A percentile compares a stretch with the other conserved stretches of the same genome.
Evolutionary conservation across 148 eudicot genomes (phyloP).

Genomic region (Suaeda aralocaspica): DNA sequence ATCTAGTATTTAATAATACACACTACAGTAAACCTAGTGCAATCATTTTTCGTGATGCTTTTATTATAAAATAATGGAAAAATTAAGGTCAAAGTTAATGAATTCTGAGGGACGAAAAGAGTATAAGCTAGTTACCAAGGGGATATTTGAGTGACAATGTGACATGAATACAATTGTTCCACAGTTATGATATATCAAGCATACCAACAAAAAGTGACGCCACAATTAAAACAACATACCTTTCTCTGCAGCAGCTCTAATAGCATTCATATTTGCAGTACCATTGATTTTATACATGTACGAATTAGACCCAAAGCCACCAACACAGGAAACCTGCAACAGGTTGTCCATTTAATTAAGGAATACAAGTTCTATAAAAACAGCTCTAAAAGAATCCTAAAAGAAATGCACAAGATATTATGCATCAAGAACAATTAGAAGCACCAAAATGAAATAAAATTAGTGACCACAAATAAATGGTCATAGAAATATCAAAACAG

Average conservation of each 20-base stretch:
- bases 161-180: too few relatives aligned
- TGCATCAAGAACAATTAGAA: neutral
- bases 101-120: too few relatives aligned
- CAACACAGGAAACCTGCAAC: conserved; percentile 88
- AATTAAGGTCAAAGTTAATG: too few relatives aligned
- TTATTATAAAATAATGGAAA: too few relatives aligned
- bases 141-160: too few relatives aligned
- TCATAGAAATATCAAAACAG: neutral
- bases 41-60: too few relatives aligned
- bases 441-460: neutral
- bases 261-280: conserved; percentile 92
- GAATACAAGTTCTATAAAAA: neutral
- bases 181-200: neutral
- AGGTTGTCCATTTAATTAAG: conserved; percentile 3
- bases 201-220: neutral
- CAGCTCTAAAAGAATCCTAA: neutral
- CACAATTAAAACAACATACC: conserved; percentile 36
- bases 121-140: too few relatives aligned
- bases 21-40: too few relatives aligned
- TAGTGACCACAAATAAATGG: neutral
- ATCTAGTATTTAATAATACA: too few relatives aligned
- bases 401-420: neutral
- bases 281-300: conserved; percentile 94
- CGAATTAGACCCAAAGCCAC: conserved; percentile 94
- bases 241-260: conserved; percentile 84